A percentile compares a stretch with the other conserved stretches of the same genome.
Evolutionary conservation across 1,284 basidiomycete genomes (phyloP).

Genomic region (Sporisorium reilianum): DNA sequence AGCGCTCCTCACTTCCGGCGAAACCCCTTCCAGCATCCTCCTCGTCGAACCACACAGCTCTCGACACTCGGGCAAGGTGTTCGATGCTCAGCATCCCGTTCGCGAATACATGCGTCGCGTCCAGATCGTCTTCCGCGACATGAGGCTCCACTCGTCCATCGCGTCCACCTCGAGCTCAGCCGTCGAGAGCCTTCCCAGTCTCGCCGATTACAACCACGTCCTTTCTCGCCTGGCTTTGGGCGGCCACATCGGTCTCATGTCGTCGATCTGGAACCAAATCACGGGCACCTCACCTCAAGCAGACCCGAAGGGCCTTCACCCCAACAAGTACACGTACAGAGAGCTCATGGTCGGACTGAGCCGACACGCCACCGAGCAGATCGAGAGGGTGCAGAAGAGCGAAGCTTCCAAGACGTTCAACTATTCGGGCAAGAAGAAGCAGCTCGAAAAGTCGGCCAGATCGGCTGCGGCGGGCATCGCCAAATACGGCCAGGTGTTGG

Average conservation of each 20-base stretch:
- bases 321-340: constrained; percentile 51
- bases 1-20: constrained; percentile 15
- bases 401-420: constrained; percentile 36
- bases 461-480: constrained; percentile 35
- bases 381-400: constrained; percentile 46
- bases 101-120: constrained; percentile 55
- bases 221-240: constrained; percentile 50
- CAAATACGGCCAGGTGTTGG: constrained; percentile 41
- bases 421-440: constrained; percentile 35
- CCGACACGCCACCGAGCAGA: constrained; percentile 52
- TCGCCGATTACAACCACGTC: constrained; percentile 59
- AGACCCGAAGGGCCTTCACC: constrained; percentile 20
- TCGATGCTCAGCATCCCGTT: constrained; percentile 26
- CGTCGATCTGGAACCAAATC: constrained; percentile 56
- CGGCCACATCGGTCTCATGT: constrained; percentile 57
- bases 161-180: constrained; percentile 28
- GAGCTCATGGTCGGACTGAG: constrained; percentile 60
- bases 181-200: constrained; percentile 26
- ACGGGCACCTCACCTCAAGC: constrained; percentile 18
- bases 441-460: constrained; percentile 37
- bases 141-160: constrained; percentile 41
- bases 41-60: constrained; percentile 26
- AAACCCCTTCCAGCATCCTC: constrained; percentile 19
- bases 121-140: constrained; percentile 51
- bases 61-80: constrained; percentile 32